These are phyloP conservation scores for Ogataea corticis DNA, from an alignment of 805 yeast genomes.

Conservation along the genomic window DNA sequence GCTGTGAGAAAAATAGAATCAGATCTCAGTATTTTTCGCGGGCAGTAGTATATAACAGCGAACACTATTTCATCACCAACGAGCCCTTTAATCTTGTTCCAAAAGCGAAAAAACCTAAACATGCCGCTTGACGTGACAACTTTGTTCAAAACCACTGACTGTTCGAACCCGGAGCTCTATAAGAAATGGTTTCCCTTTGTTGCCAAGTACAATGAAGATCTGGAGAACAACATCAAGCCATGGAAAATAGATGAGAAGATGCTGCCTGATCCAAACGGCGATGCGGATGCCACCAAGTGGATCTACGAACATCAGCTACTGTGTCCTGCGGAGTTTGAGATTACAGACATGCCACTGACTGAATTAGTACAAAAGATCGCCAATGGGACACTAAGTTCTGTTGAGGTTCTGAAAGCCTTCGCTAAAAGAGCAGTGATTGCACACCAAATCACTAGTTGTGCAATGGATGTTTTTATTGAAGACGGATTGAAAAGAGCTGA, in stretches of 20 bases:
- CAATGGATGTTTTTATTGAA: slow-evolving; percentile 48
- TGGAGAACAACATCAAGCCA: not conserved
- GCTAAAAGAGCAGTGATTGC: slow-evolving; percentile 57
- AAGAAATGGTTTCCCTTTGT: not conserved
- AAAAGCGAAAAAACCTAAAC: too few relatives aligned
- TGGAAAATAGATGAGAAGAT: not conserved
- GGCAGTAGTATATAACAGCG: too few relatives aligned
- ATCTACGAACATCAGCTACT: slow-evolving; percentile 28
- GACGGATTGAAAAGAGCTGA: slow-evolving; percentile 60
- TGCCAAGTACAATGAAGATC: not conserved
- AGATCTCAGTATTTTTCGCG: too few relatives aligned
- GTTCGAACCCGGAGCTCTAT: not conserved
- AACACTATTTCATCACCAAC: too few relatives aligned
- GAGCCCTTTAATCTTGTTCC: too few relatives aligned
- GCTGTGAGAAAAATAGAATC: too few relatives aligned
- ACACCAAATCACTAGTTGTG: slow-evolving; percentile 50
- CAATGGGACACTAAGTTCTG: slow-evolving; percentile 39
- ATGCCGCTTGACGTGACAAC: slow-evolving; percentile 1
- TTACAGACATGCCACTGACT: slow-evolving; percentile 37
- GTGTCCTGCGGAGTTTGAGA: slow-evolving; percentile 37
- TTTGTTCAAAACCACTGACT: not conserved
- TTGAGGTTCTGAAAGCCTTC: slow-evolving; percentile 51
- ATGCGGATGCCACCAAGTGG: slow-evolving; percentile 6
- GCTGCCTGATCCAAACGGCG: not conserved
- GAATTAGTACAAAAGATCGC: slow-evolving; percentile 11